These are phyloP conservation scores for Bryoglossum gracile DNA, from an alignment of 495 filamentous ascomycete species.

Conservation along the genomic window DNA sequence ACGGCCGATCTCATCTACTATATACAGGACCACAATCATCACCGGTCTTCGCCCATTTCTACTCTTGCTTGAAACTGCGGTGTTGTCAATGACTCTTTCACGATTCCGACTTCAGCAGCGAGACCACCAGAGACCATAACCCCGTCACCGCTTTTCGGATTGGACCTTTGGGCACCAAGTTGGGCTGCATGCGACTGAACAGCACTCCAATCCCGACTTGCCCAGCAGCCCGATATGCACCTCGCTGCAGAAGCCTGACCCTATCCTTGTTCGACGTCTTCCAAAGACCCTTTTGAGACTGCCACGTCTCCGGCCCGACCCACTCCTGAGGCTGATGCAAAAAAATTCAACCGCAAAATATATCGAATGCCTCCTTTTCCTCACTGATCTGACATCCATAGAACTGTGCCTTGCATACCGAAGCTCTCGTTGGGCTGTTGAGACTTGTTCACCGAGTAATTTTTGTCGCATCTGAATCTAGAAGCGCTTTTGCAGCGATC, in stretches of 20 bases:
- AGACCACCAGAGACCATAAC: not conserved
- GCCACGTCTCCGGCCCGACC: slow-evolving; percentile 1
- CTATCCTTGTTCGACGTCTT: not conserved
- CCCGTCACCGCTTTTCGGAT: slow-evolving; percentile 2
- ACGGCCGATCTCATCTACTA: slow-evolving; percentile 16
- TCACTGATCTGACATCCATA: not conserved
- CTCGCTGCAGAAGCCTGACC: too few relatives aligned
- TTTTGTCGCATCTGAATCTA: slow-evolving; percentile 39
- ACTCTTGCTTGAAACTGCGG: slow-evolving; percentile 3
- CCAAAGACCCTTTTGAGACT: not conserved
- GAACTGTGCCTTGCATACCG: slow-evolving; percentile 9
- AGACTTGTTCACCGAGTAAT: slow-evolving; percentile 9
- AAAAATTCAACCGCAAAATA: not conserved
- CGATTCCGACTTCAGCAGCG: not conserved
- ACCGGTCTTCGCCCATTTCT: not conserved
- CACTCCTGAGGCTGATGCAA: not conserved
- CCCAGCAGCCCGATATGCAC: not conserved
- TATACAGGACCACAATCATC: slow-evolving; percentile 5
- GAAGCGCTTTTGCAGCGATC: slow-evolving; percentile 65
- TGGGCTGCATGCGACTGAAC: not conserved
- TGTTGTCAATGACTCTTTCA: slow-evolving; percentile 13
- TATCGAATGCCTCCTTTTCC: not conserved
- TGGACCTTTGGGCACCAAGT: not conserved
- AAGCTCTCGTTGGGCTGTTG: not conserved
- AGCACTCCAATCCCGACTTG: not conserved